Base-by-base conservation (phyloP, 805 yeast species). In the Wickerhamiella azymoides region DNA sequence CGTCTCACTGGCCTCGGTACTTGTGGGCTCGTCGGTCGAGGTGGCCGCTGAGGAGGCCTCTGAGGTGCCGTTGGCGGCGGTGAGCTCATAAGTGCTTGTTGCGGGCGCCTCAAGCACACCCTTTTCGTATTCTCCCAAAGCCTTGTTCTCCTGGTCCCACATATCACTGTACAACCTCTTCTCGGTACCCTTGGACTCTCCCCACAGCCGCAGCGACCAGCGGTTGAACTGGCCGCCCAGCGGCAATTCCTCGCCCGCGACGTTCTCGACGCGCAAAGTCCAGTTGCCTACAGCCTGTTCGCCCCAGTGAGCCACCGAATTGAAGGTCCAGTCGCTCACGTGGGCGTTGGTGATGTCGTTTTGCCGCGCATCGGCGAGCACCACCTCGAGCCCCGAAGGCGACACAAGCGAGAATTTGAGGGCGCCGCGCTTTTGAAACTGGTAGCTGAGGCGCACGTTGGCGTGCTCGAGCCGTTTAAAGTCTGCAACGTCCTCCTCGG, bases 241-340 rank as follows among this genome's bases (percentile, higher is more conserved):
- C 19, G 38, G 37, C 25, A 41, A 16, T 16, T 33, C 39, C 14
- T n/a, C 44, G 10, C 27, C 40, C 8, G 33, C 8, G 14, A 30
- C 33, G 42, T 73, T 71, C n/a, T 60, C 57, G 1, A 88, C 88
- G 52, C 71, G 75, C 16, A 92, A 55, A 32, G 63, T 76, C 98
- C 98, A 92, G 5, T 72, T 76, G 10, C 99, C 99, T 21, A 63
- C 62, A 2, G 88, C 89, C 2, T 58, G 41, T 54, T 80, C 88
- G 35, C 96, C 96, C 96, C 97, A 92, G 61, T 92, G 97, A 1
- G 94, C 96, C n/a, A 92, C 97, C 10, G 89, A 74, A 84, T 88
- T 84, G 58, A 92, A 92, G 1, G 84, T 82, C 98, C 98, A 92
- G 53, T 81, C 70, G 5, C 59, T 54, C 52, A 84, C 81, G 0